Base-by-base conservation (phyloP, 83 land plant species). In the Larix sibirica region DNA sequence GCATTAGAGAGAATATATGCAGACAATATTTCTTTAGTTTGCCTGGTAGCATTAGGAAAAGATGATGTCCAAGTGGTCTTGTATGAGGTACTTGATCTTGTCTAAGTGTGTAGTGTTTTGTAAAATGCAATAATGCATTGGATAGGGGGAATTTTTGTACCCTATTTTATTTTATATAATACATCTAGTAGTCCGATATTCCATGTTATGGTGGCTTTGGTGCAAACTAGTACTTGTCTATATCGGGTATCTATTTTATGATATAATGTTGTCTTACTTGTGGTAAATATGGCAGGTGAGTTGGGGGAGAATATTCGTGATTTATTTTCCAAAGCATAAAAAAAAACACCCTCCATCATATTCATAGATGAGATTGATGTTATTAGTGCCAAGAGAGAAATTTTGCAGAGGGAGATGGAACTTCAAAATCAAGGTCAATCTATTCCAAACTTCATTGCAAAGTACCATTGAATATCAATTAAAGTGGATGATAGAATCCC, bases 351-450 rank as follows among this genome's bases (percentile, higher is more conserved):
- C 31, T 91, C 94, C 62, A 97, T 97, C 78, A 90, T 97, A 26
- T 96, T 96, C 77, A 96, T 96, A 77, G 97, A 97, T 84, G 99
- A 97, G 83, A 95, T 97, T 85, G 99, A 97, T 88, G 96, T 97
- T 18, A 95, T 97, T 80, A 93, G 93, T 61, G 90, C 97, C 6
- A 97, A 97, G 85, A 87, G 98, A 83, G 99, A 95, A 82, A 89
- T 85, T 59, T 83, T 92, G 78, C 93, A 97, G 33, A 89, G 98
- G 81, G 99, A 94, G 82, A 95, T 97, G 99, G 99, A 95, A 79
- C 81, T 92, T 14, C 73, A 33, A n/a, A n/a, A n/a, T n/a, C n/a
- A n/a, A n/a, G n/a, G n/a, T n/a, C n/a, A n/a, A n/a, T n/a, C n/a
- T n/a, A n/a, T n/a, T n/a, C n/a, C n/a, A n/a, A n/a, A n/a, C n/a